Base-by-base conservation (phyloP, 2,329 filamentous ascomycete species). In the Colletotrichum sublineola region DNA sequence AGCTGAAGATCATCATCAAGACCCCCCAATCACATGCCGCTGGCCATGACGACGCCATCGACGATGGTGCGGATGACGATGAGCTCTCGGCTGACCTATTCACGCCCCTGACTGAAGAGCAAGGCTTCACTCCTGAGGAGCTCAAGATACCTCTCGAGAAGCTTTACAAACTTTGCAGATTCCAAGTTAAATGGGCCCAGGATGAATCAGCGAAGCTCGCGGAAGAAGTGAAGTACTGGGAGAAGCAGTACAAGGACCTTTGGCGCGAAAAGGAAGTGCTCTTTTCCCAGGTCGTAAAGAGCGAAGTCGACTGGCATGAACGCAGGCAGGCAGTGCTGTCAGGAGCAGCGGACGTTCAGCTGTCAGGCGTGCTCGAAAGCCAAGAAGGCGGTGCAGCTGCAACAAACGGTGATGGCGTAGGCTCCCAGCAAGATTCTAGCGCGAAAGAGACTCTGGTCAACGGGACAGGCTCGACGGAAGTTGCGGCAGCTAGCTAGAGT, bases 241-340 rank as follows among this genome's bases (percentile, higher is more conserved):
- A 96, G 80, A 88, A 89, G 46, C 77, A 86, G 15, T 91, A 92
- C 80, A 89, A 89, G 79, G 86, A 90, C 74, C 93, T 94, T 79
- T 96, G 94, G 94, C 84, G 90, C 18, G 90, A 93, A 81, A 96
- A 96, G 81, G 93, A 96, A 81, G 87, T 94, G 40, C 81, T 96
- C 24, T 81, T 96, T n/a, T 89, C 94, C 69, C 93, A 94, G 78
- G 87, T 92, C 42, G 87, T 94, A 76, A 82, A 87, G 77, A 87
- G 85, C 77, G 93, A 96, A 79, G 85, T 89, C 44, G 90, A 91
- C 79, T 91, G 91, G 83, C 89, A 91, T 76, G 84, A 87, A 68
- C 85, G 90, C 64, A 86, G 89, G 52, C 82, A 87, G 76, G 85
- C 86, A 5, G 87, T 91, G 6, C 82, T 91, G 31, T 83, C 82